Base-by-base conservation (phyloP, 164 flowering plant genomes). In the Liriodendron chinense region DNA sequence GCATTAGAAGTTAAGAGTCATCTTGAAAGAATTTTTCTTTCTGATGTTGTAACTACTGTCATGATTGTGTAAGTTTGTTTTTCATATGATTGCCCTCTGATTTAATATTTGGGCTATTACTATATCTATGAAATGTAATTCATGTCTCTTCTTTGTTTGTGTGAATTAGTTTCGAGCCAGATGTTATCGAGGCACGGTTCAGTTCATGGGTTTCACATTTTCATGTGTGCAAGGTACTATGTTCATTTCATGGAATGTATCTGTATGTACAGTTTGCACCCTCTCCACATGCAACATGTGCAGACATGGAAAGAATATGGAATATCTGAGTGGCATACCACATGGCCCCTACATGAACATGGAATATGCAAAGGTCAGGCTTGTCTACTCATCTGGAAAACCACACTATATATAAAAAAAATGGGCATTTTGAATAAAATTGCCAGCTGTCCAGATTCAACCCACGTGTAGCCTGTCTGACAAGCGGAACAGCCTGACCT, bases 181-280 rank as follows among this genome's bases (percentile, higher is more conserved):
- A 68, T 25, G 56, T 22, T 57, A 28, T 66, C 57, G 16, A 63
- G 62, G 75, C 26, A 5, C 76, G 26, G 66, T 65, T 77, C 62
- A 84, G 92, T 81, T 91, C 95, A 61, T 93, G 98, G 98, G 86
- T 90, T 69, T 88, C 92, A 84, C 98, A 94, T 81, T 91, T 94
- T 76, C 94, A 91, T 78, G 47, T 92, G 26, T 68, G 79, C 80
- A 84, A 92, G 98, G 99, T 95, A 84, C 47, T 73, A 18, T 47
- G 67, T 18, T 77, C 25, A 13, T 23, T 75, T 47, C 59, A 53
- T 53, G 59, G 16, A 12, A 8, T 53, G 59, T 53, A 53, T 53
- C 59, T 16, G 18, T 53, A 9, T 10, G 59, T 53, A 53, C 18
- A 34, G 43, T 34, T 34, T 34, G 43, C 43, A 53, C 59, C 59